These are phyloP conservation scores for Letharia lupina DNA, from an alignment of 495 filamentous ascomycete genomes.

Conservation along the genomic window DNA sequence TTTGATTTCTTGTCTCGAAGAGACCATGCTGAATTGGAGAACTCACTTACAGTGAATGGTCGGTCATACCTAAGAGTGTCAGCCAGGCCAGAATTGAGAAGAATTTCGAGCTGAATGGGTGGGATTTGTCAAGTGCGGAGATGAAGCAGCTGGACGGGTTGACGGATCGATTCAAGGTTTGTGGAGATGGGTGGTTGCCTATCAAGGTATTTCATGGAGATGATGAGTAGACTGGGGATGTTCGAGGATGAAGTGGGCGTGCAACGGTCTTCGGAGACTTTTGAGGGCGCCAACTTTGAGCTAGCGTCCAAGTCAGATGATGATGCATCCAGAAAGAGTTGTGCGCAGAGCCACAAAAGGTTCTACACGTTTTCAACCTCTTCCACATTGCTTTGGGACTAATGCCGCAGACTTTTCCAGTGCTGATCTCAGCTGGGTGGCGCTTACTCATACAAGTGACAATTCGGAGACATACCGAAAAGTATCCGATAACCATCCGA, in stretches of 20 bases:
- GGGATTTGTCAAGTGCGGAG: slow-evolving; percentile 10
- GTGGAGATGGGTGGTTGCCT: slow-evolving; percentile 9
- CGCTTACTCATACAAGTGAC: too few relatives aligned
- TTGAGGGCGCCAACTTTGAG: neutral
- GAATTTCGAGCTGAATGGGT: slow-evolving; percentile 12
- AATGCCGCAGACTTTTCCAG: neutral
- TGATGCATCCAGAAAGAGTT: too few relatives aligned
- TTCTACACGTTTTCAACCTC: neutral
- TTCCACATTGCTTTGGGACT: neutral
- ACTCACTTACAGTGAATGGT: neutral
- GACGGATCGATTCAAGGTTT: slow-evolving; percentile 13
- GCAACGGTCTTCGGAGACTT: neutral
- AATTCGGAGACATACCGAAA: too few relatives aligned
- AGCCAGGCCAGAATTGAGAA: slow-evolving; percentile 10
- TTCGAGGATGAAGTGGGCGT: neutral
- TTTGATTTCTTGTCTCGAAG: neutral
- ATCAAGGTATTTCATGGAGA: slow-evolving; percentile 11
- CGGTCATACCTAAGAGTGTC: slow-evolving; percentile 12
- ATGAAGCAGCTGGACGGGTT: slow-evolving; percentile 10
- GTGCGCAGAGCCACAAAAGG: too few relatives aligned
- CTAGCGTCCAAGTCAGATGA: neutral
- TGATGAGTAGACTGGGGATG: slow-evolving; percentile 6
- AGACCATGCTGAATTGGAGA: neutral
- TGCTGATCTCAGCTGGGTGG: neutral
- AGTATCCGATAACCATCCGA: neutral